Percentiles rank a stretch among this genome's conserved stretches.
These are phyloP conservation scores for Fomitopsis serialis DNA, from an alignment of 768 basidiomycete genomes.

Conservation along the genomic window DNA sequence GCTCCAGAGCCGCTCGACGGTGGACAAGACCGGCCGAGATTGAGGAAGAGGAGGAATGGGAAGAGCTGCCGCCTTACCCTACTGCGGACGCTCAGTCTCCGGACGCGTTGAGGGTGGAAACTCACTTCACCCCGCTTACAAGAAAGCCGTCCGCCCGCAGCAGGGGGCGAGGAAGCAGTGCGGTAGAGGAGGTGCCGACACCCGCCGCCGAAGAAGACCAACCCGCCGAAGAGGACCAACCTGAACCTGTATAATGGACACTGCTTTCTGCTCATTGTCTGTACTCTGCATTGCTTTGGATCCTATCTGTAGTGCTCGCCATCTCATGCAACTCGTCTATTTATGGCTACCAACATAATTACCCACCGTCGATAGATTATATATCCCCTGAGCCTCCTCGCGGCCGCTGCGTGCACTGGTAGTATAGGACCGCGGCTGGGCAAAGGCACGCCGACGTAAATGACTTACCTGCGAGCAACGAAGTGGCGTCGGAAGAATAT, in stretches of 20 bases:
- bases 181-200: constrained; percentile 3
- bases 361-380: neutral
- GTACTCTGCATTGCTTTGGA: neutral
- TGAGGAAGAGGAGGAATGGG: constrained; percentile 38
- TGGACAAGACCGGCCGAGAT: constrained; percentile 45
- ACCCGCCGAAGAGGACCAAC: constrained; percentile 7
- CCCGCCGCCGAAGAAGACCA: constrained; percentile 11
- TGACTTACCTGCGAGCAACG: too few species aligned
- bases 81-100: constrained; percentile 24
- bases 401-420: too few species aligned
- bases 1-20: constrained; percentile 51
- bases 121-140: constrained; percentile 56
- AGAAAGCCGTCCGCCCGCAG: constrained; percentile 57
- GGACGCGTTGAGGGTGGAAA: constrained; percentile 26
- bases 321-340: constrained; percentile 2
- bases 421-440: too few species aligned
- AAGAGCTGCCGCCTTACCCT: constrained; percentile 22
- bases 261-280: neutral
- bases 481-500: too few species aligned
- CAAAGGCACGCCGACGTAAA: too few species aligned
- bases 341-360: neutral
- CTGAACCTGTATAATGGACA: neutral
- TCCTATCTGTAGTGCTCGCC: neutral
- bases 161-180: constrained; percentile 33
- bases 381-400: neutral